Conservation (phyloP, 257 asterid species). For the Jaltomata sinuosa region DNA sequence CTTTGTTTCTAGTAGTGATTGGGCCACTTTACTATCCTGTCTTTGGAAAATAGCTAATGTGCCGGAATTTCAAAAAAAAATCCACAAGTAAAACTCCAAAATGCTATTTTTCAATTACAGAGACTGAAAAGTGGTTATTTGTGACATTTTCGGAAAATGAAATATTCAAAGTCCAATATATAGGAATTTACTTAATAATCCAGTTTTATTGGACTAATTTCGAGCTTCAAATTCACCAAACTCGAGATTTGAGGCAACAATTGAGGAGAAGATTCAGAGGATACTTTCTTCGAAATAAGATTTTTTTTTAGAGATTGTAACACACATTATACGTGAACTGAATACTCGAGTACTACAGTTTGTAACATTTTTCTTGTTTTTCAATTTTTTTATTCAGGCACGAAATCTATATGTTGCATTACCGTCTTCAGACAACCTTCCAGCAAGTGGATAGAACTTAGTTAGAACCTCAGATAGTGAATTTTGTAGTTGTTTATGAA, state of each 20-base stretch:
- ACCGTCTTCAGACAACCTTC: not conserved
- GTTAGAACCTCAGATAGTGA: constrained; percentile 1
- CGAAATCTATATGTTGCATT: not conserved
- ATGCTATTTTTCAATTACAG: no score
- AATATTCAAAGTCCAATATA: not conserved
- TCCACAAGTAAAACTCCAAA: not conserved
- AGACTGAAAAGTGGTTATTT: no score
- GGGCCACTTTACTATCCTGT: not conserved
- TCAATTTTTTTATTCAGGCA: not conserved
- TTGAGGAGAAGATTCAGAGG: no score
- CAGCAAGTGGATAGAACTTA: constrained; percentile 6
- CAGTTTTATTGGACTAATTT: no score
- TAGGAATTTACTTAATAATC: not conserved
- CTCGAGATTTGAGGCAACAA: no score
- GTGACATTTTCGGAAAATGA: no score
- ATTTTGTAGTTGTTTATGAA: not conserved
- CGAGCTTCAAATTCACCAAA: no score
- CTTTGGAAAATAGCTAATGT: not conserved
- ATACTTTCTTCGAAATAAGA: no score
- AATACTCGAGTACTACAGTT: not conserved
- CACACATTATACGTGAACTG: not conserved
- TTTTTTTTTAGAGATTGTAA: not conserved
- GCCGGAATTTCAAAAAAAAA: not conserved
- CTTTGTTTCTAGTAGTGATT: no score
- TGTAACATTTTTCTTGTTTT: not conserved